A percentile compares a stretch with the other conserved stretches of the same genome.
These are phyloP conservation scores for Colletotrichum sp. DNA, from an alignment of 2,329 filamentous ascomycete genomes.

Conservation along the genomic window DNA sequence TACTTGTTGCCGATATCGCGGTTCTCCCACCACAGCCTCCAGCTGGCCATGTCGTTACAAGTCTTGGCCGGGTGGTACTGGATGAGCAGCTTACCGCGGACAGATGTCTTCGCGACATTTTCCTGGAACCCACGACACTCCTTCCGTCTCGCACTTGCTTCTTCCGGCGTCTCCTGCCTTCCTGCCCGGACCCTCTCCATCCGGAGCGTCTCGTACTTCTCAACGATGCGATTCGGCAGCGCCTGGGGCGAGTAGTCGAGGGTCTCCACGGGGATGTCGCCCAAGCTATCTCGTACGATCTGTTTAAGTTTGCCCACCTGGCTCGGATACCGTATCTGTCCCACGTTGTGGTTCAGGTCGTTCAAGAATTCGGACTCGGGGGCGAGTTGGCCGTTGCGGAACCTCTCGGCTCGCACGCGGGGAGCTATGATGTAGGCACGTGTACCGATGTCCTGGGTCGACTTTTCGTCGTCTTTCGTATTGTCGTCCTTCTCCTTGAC, in stretches of 20 bases:
- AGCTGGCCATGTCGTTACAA: background rate
- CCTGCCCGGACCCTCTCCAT: background rate
- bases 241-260: background rate
- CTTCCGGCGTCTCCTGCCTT: background rate
- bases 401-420: background rate
- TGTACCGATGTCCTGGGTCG: background rate
- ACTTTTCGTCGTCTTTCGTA: background rate
- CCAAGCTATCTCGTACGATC: background rate
- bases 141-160: background rate
- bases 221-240: background rate
- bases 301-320: background rate
- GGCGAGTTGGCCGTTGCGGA: background rate
- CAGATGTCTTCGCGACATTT: background rate
- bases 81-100: background rate
- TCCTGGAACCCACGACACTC: background rate
- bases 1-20: constrained; percentile 32
- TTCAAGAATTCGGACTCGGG: background rate
- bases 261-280: background rate
- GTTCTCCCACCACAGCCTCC: constrained; percentile 21
- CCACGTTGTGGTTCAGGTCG: background rate
- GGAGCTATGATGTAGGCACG: background rate
- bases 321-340: background rate
- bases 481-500: background rate
- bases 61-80: constrained; percentile 2
- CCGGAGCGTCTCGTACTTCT: background rate